A percentile compares a stretch with the other conserved stretches of the same genome.
Conservation (phyloP, 2,329 filamentous ascomycete genomes). For the Botrytis hyacinthi region DNA sequence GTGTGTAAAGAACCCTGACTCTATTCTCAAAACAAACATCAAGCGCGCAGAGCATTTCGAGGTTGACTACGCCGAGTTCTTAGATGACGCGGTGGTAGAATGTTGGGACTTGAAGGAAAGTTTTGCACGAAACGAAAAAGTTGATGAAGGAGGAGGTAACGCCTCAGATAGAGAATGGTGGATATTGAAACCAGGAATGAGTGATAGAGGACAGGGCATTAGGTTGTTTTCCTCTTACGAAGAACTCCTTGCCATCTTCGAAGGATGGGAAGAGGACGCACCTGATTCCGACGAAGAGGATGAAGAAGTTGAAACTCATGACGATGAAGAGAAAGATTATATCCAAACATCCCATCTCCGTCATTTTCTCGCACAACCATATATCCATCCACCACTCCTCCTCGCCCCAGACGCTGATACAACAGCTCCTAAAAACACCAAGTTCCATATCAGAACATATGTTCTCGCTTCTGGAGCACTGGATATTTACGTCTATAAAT, state of each 20-base stretch:
- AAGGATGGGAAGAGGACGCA: slow-evolving; percentile 76
- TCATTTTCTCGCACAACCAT: slow-evolving; percentile 94
- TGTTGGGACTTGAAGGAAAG: slow-evolving; percentile 83
- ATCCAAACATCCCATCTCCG: slow-evolving; percentile 88
- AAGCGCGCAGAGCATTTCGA: slow-evolving; percentile 84
- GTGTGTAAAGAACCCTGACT: slow-evolving; percentile 77
- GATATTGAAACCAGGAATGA: slow-evolving; percentile 98
- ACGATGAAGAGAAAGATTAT: slow-evolving; percentile 44
- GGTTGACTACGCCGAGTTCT: slow-evolving; percentile 92
- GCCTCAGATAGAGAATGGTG: slow-evolving; percentile 71
- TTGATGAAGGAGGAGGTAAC: slow-evolving; percentile 52
- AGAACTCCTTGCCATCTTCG: slow-evolving; percentile 83
- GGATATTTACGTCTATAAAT: slow-evolving; percentile 79
- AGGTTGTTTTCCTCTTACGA: slow-evolving; percentile 81
- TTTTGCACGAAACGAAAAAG: slow-evolving; percentile 64
- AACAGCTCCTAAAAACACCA: slow-evolving; percentile 55
- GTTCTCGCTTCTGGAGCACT: slow-evolving; percentile 78
- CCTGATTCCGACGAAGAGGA: slow-evolving; percentile 64
- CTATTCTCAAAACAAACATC: slow-evolving; percentile 66
- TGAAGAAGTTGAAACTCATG: slow-evolving; percentile 49
- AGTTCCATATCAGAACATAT: slow-evolving; percentile 95
- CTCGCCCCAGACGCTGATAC: slow-evolving; percentile 40
- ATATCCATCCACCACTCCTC: slow-evolving; percentile 85
- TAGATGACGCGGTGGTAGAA: slow-evolving; percentile 90
- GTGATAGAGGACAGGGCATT: slow-evolving; percentile 91